Evolutionary conservation across 495 filamentous ascomycete species (phyloP).

Genomic region (Aspergillus ellipticus): DNA sequence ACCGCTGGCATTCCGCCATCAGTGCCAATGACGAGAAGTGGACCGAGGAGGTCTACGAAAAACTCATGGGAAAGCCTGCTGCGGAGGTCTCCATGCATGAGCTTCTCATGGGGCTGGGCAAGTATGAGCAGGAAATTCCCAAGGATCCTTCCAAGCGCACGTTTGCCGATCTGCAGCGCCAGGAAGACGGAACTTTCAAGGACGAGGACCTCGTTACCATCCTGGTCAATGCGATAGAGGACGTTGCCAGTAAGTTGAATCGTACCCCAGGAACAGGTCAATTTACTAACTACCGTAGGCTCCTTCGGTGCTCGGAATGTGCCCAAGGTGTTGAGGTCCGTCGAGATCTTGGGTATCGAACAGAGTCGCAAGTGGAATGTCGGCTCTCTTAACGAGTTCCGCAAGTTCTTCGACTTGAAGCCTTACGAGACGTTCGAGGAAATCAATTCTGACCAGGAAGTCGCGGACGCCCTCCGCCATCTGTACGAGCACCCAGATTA

Average conservation of each 20-base stretch:
- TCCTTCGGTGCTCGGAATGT: constrained; percentile 58
- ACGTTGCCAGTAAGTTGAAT: constrained; percentile 36
- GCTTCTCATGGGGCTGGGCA: constrained; percentile 50
- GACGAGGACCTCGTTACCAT: constrained; percentile 63
- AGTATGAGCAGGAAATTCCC: constrained; percentile 48
- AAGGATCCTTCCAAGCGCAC: constrained; percentile 51
- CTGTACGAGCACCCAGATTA: constrained; percentile 60
- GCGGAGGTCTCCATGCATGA: constrained; percentile 48
- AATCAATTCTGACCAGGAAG: constrained; percentile 56
- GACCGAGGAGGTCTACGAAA: constrained; percentile 56
- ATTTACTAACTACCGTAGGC: constrained; percentile 15
- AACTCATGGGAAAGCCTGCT: constrained; percentile 53
- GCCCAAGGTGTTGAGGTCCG: constrained; percentile 52
- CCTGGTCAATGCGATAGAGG: constrained; percentile 55
- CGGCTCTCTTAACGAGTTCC: constrained; percentile 61
- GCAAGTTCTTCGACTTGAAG: constrained; percentile 57
- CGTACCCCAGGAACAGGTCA: too few species aligned
- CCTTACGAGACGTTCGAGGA: constrained; percentile 58
- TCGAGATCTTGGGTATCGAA: constrained; percentile 60
- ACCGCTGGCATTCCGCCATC: constrained; percentile 67
- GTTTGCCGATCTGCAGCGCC: constrained; percentile 55
- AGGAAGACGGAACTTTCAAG: constrained; percentile 53
- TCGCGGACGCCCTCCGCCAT: constrained; percentile 48
- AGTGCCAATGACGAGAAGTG: constrained; percentile 62
- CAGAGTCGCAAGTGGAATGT: constrained; percentile 59